Evolutionary conservation across 192 early-diverging fungal genomes (phyloP).

Genomic region (Coemansia pectinata): DNA sequence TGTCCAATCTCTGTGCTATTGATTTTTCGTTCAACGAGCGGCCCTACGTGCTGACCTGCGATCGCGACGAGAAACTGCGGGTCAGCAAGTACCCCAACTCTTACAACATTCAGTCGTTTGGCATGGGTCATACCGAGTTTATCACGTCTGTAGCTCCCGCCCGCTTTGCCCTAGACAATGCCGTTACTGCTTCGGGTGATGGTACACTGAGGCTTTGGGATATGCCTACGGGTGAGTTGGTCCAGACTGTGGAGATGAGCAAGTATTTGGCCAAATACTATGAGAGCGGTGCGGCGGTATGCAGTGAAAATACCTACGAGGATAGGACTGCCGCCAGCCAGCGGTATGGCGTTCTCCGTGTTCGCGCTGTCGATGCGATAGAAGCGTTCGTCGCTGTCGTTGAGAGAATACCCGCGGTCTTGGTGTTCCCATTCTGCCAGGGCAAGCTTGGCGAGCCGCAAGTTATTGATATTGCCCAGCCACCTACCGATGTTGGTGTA

Average conservation of each 20-base stretch:
- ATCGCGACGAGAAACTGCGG: conserved; percentile 98
- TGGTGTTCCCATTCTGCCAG: conserved; percentile 28
- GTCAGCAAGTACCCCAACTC: conserved; percentile 88
- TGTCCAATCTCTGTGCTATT: conserved; percentile 91
- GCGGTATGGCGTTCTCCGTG: conserved; percentile 47
- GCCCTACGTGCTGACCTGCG: conserved; percentile 78
- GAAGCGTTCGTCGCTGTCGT: conserved; percentile 32
- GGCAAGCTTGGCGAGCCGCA: conserved; percentile 11
- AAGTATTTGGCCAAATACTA: conserved; percentile 34
- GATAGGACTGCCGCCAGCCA: conserved; percentile 35
- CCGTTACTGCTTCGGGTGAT: conserved; percentile 88
- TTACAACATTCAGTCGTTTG: conserved; percentile 87
- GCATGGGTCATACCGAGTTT: conserved; percentile 86
- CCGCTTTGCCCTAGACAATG: conserved; percentile 57
- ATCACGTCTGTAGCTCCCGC: conserved; percentile 67
- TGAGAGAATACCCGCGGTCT: conserved; percentile 36
- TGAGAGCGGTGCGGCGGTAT: conserved; percentile 19
- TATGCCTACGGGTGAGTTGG: conserved; percentile 58
- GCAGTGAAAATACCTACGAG: conserved; percentile 21
- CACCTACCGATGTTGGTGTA: conserved; percentile 34
- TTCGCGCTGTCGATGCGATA: conserved; percentile 22
- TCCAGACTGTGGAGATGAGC: conserved; percentile 69
- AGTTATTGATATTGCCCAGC: conserved; percentile 24
- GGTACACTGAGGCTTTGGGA: conserved; percentile 78
- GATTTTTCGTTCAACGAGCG: conserved; percentile 59